Conservation (phyloP, 106 monocot species). For the Acorus calamus region DNA sequence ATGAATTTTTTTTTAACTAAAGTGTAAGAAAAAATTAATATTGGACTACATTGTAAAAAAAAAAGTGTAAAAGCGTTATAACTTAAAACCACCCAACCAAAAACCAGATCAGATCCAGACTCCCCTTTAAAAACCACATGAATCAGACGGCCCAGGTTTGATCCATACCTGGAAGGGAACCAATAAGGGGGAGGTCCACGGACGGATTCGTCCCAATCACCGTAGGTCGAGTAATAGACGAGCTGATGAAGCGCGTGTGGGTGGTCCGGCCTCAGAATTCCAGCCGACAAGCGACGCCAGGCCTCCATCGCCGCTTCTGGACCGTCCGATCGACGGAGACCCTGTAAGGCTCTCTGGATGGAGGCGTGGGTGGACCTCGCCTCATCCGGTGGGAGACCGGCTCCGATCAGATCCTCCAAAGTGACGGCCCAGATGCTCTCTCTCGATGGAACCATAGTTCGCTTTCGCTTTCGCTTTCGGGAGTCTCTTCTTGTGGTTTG, state of each 20-base stretch:
- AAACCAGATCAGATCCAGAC: too few species aligned
- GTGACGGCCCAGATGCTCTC: slow-evolving; percentile 42
- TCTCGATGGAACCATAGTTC: background rate
- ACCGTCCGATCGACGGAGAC: background rate
- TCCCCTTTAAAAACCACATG: too few species aligned
- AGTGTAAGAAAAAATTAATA: too few species aligned
- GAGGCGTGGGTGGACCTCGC: slow-evolving; percentile 24
- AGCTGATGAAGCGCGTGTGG: slow-evolving; percentile 80
- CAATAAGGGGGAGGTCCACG: slow-evolving; percentile 80
- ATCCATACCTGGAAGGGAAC: slow-evolving; percentile 68
- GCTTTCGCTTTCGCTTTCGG: background rate
- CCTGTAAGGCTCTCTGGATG: slow-evolving; percentile 11
- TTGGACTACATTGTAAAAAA: too few species aligned
- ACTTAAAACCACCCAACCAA: too few species aligned
- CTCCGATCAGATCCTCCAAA: slow-evolving; percentile 33
- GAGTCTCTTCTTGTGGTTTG: too few species aligned
- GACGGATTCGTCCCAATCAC: slow-evolving; percentile 38
- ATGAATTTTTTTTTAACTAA: too few species aligned
- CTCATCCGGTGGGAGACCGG: slow-evolving; percentile 31
- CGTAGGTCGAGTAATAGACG: slow-evolving; percentile 74
- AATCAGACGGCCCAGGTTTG: too few species aligned
- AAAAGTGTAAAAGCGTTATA: too few species aligned
- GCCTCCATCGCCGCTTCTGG: slow-evolving; percentile 29
- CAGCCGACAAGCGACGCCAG: slow-evolving; percentile 26
- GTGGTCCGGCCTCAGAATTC: slow-evolving; percentile 50